Conservation (phyloP, 139 green algal species). For the Chlamydomonas eustigma region DNA sequence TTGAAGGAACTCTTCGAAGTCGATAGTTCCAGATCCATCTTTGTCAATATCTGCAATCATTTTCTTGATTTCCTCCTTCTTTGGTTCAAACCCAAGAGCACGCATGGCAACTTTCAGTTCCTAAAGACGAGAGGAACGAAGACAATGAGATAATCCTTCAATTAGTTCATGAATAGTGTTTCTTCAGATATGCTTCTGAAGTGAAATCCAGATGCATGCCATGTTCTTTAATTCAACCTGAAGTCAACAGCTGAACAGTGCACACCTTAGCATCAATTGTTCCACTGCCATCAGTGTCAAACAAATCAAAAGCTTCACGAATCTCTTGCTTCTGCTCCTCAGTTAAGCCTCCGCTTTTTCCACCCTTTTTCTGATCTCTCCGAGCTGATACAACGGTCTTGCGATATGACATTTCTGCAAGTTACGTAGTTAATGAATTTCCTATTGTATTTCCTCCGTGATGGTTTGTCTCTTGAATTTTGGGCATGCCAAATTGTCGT, state of each 20-base stretch:
- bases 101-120: slow-evolving; percentile 65
- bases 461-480: too few species aligned
- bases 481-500: too few species aligned
- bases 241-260: too few species aligned
- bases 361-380: slow-evolving; percentile 64
- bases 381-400: slow-evolving; percentile 72
- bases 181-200: too few species aligned
- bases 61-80: slow-evolving; percentile 99
- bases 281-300: slow-evolving; percentile 96
- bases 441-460: too few species aligned
- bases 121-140: not conserved
- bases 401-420: slow-evolving; percentile 35
- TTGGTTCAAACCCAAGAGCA: slow-evolving; percentile 96
- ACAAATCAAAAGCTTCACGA: slow-evolving; percentile 96
- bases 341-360: slow-evolving; percentile 66
- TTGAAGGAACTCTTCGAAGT: slow-evolving; percentile 73
- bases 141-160: too few species aligned
- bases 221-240: too few species aligned
- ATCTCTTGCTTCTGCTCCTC: slow-evolving; percentile 99
- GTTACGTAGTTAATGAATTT: too few species aligned
- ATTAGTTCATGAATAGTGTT: too few species aligned
- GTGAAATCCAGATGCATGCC: too few species aligned
- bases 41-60: slow-evolving; percentile 99
- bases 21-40: slow-evolving; percentile 67
- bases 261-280: slow-evolving; percentile 94